Base-by-base conservation (phyloP, 139 green algal species). In the Tetraselmis chui region DNA sequence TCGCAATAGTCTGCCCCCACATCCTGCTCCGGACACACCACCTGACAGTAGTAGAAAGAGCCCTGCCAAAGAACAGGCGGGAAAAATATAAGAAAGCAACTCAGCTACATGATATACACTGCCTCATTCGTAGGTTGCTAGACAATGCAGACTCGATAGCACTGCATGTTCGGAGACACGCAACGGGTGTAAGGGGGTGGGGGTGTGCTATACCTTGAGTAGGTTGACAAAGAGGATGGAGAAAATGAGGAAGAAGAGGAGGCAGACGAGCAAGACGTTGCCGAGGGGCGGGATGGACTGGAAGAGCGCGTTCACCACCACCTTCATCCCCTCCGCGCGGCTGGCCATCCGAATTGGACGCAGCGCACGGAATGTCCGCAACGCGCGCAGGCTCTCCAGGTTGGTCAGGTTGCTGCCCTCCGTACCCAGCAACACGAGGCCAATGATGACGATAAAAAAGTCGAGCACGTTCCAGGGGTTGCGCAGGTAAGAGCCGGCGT, bases 221-320 rank as follows among this genome's bases (percentile, higher is more conserved):
- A 94, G 79, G 77, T 91, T 88, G 28, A 95, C 81, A 22, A 79
- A 88, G 59, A 95, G 85, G 79, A 95, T 92, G 28, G 83, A 90
- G 85, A 96, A 94, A 26, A 93, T 91, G 59, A 93, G 83, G 85
- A 91, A 94, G 84, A 96, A 92, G 28, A 94, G 86, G 30, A 90
- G 25, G 30, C 85, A 92, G 2, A 96, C 89, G 27, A 94, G 83
- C 29, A 90, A 18, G 0, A 95, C 89, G 85, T 93, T 93, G 45
- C 83, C 45, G 29, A 94, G 85, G 1, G 85, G 79, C 0, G 91
- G 92, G 27, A 94, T 82, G 31, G 85, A 80, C 81, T 88, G 76
- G 74, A 92, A 88, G 31, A 94, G 84, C 0, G 89, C 87, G 30
- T 88, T 90, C 23, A 94, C 86, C 23, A 95, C 89, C n/a, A 93